Evolutionary conservation across 164 flowering plant genomes (phyloP).

Genomic region (Vitis rotundifolia): DNA sequence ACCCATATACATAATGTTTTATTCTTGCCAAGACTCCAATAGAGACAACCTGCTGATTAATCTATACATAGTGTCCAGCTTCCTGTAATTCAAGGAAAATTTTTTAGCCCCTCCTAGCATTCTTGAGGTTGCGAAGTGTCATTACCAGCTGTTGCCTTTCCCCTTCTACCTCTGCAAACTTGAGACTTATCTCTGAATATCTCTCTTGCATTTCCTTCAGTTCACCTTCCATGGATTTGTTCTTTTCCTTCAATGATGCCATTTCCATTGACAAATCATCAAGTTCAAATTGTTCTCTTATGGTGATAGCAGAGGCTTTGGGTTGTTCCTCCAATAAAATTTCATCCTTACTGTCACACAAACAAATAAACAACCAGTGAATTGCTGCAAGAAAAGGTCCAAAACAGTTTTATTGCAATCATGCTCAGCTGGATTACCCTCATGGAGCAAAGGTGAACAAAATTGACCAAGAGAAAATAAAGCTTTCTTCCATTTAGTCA

Average conservation of each 20-base stretch:
- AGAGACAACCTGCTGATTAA: constrained; percentile 19
- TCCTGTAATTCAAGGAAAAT: background rate
- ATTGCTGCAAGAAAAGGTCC: background rate
- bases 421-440: background rate
- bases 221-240: constrained; percentile 71
- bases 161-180: constrained; percentile 96
- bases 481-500: background rate
- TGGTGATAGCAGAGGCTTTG: constrained; percentile 8
- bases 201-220: constrained; percentile 90
- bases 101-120: constrained; percentile 49
- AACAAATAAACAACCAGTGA: background rate
- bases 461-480: background rate
- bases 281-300: constrained; percentile 17
- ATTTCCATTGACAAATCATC: constrained; percentile 39
- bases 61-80: constrained; percentile 23
- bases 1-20: constrained; percentile 32
- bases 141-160: constrained; percentile 91
- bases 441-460: background rate
- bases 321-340: constrained; percentile 16
- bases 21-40: constrained; percentile 15
- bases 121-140: constrained; percentile 75
- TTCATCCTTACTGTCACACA: constrained; percentile 18
- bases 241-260: constrained; percentile 52
- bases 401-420: background rate
- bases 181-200: constrained; percentile 91